Conservation (phyloP, 768 basidiomycete species). For the Gautieria morchelliformis region DNA sequence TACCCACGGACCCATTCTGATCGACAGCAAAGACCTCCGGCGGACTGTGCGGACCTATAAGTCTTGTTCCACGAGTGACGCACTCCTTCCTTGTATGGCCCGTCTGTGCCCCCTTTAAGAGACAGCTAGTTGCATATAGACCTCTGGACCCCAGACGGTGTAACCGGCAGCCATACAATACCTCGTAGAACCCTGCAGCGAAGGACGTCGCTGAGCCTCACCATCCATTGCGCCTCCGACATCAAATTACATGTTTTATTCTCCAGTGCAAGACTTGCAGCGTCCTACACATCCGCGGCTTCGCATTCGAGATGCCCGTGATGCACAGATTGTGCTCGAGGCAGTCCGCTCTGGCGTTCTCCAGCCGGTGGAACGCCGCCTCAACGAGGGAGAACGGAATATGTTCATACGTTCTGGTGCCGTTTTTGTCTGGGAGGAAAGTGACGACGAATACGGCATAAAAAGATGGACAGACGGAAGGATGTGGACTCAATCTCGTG, state of each 20-base stretch:
- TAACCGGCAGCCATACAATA: background rate
- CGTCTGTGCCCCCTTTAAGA: background rate
- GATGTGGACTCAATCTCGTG: slow-evolving; percentile 58
- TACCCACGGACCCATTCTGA: slow-evolving; percentile 5
- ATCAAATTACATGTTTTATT: slow-evolving; percentile 22
- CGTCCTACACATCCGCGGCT: slow-evolving; percentile 56
- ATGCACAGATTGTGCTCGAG: slow-evolving; percentile 58
- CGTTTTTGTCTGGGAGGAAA: slow-evolving; percentile 64
- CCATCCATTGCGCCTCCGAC: background rate
- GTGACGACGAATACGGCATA: slow-evolving; percentile 53
- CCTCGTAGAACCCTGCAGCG: background rate
- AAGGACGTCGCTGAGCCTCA: background rate
- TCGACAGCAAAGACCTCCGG: slow-evolving; percentile 1
- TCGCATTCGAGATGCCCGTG: slow-evolving; percentile 55
- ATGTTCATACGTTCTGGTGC: slow-evolving; percentile 49
- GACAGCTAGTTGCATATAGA: background rate
- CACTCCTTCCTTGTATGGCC: background rate
- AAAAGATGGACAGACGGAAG: slow-evolving; percentile 67
- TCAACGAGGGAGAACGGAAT: slow-evolving; percentile 52
- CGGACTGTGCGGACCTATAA: background rate
- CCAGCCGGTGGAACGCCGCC: slow-evolving; percentile 40
- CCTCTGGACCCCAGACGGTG: background rate
- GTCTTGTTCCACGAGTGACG: background rate
- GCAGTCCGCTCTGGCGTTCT: slow-evolving; percentile 48
- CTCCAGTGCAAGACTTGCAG: slow-evolving; percentile 37